These are phyloP conservation scores for Stygiomarasmius scandens DNA, from an alignment of 1,284 basidiomycete genomes.

Conservation along the genomic window DNA sequence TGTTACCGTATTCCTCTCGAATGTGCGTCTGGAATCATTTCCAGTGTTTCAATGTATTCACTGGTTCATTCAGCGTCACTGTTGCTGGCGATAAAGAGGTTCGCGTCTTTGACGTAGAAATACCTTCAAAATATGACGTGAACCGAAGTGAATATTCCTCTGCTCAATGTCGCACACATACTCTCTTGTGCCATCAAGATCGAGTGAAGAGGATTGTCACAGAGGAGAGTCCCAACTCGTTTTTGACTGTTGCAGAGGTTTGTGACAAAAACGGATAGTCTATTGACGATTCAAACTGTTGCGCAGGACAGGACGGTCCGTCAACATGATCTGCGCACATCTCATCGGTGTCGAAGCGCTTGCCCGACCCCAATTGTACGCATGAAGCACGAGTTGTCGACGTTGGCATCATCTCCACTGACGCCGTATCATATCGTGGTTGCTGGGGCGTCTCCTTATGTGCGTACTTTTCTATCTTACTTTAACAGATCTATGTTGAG, in stretches of 20 bases:
- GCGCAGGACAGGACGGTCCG: slow-evolving; percentile 55
- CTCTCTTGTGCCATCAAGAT: slow-evolving; percentile 68
- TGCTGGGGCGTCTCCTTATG: slow-evolving; percentile 71
- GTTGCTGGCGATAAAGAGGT: slow-evolving; percentile 83
- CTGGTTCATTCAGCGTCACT: slow-evolving; percentile 52
- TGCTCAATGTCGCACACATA: slow-evolving; percentile 49
- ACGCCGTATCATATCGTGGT: slow-evolving; percentile 78
- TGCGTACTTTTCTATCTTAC: slow-evolving; percentile 34
- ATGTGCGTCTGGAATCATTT: slow-evolving; percentile 47
- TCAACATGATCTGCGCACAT: slow-evolving; percentile 83
- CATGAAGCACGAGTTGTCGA: slow-evolving; percentile 61
- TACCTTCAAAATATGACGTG: slow-evolving; percentile 34
- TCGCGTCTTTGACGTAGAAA: slow-evolving; percentile 74
- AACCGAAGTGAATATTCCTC: slow-evolving; percentile 43
- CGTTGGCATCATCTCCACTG: slow-evolving; percentile 68
- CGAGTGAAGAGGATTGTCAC: slow-evolving; percentile 83
- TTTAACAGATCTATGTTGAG: not conserved
- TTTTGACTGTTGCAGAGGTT: slow-evolving; percentile 86
- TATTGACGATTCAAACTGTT: slow-evolving; percentile 2
- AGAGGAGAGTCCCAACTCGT: slow-evolving; percentile 82
- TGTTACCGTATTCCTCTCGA: slow-evolving; percentile 74
- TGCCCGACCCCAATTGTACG: slow-evolving; percentile 74
- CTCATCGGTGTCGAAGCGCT: slow-evolving; percentile 59
- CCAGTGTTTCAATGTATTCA: slow-evolving; percentile 21
- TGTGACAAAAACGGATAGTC: slow-evolving; percentile 19